Evolutionary conservation across 108 stramenopile genomes (phyloP).

Genomic region (Seminavis robusta): DNA sequence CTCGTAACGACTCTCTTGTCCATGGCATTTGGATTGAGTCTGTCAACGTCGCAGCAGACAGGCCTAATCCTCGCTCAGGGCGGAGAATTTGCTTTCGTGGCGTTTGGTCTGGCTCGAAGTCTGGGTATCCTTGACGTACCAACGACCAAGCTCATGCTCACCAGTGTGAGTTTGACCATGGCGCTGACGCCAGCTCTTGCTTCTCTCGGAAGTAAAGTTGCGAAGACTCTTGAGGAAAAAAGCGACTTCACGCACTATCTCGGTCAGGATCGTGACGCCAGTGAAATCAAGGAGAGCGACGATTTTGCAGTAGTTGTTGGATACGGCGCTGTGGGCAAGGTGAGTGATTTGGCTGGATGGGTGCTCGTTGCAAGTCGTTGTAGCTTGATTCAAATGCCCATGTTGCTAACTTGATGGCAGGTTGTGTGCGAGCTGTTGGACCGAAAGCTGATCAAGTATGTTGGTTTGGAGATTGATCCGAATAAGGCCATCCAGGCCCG

Average conservation of each 20-base stretch:
- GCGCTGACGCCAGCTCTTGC: conserved; percentile 87
- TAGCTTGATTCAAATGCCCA: no score
- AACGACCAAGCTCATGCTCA: conserved; percentile 87
- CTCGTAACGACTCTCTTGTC: conserved; percentile 58
- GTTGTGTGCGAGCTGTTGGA: conserved; percentile 94
- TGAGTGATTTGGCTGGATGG: no score
- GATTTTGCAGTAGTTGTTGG: conserved; percentile 95
- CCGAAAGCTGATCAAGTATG: conserved; percentile 90
- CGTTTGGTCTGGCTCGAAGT: conserved; percentile 88
- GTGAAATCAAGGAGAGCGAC: conserved; percentile 83
- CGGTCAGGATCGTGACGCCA: conserved; percentile 86
- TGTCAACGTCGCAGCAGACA: conserved; percentile 79
- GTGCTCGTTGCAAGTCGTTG: no score
- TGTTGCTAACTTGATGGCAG: no score
- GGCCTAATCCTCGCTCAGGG: conserved; percentile 92
- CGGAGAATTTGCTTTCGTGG: conserved; percentile 98
- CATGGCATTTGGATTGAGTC: conserved; percentile 76
- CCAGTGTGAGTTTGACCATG: conserved; percentile 95
- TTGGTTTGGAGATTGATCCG: conserved; percentile 92
- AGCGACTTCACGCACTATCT: conserved; percentile 88
- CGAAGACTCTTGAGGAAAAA: conserved; percentile 78
- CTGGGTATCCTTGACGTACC: conserved; percentile 72
- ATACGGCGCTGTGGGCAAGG: conserved; percentile 91
- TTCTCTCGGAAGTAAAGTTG: conserved; percentile 55
- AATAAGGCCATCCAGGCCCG: conserved; percentile 91